Percentiles rank a stretch among this genome's conserved stretches.
These are phyloP conservation scores for Eragrostis curvula DNA, from an alignment of 176 grass and related monocot species.

Conservation along the genomic window DNA sequence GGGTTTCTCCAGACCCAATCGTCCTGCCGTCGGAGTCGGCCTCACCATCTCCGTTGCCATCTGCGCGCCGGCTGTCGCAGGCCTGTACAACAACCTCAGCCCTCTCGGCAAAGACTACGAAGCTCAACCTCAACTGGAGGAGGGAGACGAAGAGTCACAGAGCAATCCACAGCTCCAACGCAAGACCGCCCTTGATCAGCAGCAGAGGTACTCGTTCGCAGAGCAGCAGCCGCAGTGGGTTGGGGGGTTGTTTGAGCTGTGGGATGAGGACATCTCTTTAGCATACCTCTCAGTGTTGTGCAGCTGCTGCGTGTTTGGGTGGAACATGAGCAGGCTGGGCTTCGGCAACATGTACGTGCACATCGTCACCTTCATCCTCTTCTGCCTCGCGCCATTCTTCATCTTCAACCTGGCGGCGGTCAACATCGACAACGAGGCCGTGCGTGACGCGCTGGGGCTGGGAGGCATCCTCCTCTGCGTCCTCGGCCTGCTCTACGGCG, in stretches of 20 bases:
- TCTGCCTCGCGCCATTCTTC: no score
- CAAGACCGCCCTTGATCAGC: constrained; percentile 32
- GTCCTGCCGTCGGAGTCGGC: constrained; percentile 65
- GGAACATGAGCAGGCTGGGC: no score
- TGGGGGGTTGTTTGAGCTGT: no score
- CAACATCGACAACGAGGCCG: constrained; percentile 62
- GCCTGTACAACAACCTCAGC: constrained; percentile 72
- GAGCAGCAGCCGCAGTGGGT: constrained; percentile 57
- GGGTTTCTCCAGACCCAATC: constrained; percentile 39
- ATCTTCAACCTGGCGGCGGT: constrained; percentile 81
- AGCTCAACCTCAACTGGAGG: constrained; percentile 12
- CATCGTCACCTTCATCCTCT: no score
- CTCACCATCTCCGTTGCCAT: constrained; percentile 61
- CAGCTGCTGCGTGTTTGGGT: no score
- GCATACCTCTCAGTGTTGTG: no score
- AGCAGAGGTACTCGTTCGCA: constrained; percentile 54
- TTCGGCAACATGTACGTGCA: no score
- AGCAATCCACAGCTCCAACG: constrained; percentile 2
- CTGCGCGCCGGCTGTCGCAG: constrained; percentile 58
- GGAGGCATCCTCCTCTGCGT: constrained; percentile 66
- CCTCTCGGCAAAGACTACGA: constrained; percentile 81
- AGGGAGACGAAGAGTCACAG: constrained; percentile 46
- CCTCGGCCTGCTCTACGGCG: constrained; percentile 72
- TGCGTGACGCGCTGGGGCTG: constrained; percentile 53
- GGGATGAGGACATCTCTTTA: no score